These are phyloP conservation scores for Diversispora eburnea DNA, from an alignment of 192 early-diverging fungal genomes.

Conservation along the genomic window DNA sequence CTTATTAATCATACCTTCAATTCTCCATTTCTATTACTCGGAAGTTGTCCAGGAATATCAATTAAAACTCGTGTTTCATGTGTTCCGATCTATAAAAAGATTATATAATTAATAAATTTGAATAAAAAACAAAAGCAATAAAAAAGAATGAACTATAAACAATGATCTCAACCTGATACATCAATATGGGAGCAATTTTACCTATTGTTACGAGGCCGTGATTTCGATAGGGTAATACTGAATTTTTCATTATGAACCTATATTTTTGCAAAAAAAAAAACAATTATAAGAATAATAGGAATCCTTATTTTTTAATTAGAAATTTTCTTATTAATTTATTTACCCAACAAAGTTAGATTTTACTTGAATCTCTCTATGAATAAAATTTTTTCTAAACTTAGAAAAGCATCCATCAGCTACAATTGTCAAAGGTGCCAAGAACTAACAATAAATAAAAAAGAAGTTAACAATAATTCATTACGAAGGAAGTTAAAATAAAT, in stretches of 20 bases:
- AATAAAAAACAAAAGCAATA: not conserved
- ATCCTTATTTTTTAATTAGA: too few relatives aligned
- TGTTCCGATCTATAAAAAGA: constrained; percentile 59
- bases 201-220: constrained; percentile 93
- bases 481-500: not conserved
- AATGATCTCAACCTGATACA: constrained; percentile 64
- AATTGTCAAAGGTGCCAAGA: constrained; percentile 75
- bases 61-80: constrained; percentile 85
- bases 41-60: constrained; percentile 90
- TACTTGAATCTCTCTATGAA: constrained; percentile 46
- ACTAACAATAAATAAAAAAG: constrained; percentile 26
- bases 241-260: constrained; percentile 68
- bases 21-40: constrained; percentile 63
- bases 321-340: not conserved
- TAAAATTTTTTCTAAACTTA: constrained; percentile 81
- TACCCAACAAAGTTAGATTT: constrained; percentile 76
- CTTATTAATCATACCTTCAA: constrained; percentile 35
- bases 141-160: not conserved
- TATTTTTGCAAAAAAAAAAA: not conserved
- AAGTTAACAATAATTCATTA: not conserved
- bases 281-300: not conserved
- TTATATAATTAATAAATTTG: not conserved
- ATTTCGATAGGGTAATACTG: constrained; percentile 71
- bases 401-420: constrained; percentile 95
- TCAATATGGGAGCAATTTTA: constrained; percentile 71